These are phyloP conservation scores for Gomphus bonarii DNA, from an alignment of 1,284 basidiomycete species.

Conservation along the genomic window DNA sequence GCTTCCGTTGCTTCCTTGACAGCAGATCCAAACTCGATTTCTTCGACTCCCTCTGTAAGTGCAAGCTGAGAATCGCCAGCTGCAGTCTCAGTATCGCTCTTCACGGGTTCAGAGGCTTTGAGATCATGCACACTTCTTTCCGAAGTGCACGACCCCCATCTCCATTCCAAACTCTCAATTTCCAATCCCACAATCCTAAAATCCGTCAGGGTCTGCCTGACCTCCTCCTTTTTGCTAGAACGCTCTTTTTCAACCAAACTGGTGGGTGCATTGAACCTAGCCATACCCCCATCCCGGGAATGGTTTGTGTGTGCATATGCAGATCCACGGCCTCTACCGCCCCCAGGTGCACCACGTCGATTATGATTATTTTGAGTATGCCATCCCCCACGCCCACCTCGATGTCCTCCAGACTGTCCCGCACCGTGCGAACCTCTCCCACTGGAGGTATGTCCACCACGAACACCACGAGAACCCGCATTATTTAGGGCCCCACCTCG, in stretches of 20 bases:
- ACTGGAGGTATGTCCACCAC: conserved; percentile 27
- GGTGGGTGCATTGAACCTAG: conserved; percentile 29
- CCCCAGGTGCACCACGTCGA: conserved; percentile 18
- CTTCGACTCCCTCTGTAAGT: conserved; percentile 12
- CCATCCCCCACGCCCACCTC: conserved; percentile 23
- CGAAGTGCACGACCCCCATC: conserved; percentile 48
- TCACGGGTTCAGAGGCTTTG: conserved; percentile 23
- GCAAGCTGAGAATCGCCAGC: conserved; percentile 14
- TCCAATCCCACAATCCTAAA: conserved; percentile 90
- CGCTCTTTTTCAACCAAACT: conserved; percentile 8
- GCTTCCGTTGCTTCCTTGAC: conserved; percentile 15
- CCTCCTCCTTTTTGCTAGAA: conserved; percentile 66
- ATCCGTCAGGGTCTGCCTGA: conserved; percentile 83
- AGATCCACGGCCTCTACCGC: conserved; percentile 34
- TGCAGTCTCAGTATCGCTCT: conserved; percentile 31
- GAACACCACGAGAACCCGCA: conserved; percentile 23
- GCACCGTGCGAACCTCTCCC: conserved; percentile 32
- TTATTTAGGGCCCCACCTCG: conserved; percentile 17
- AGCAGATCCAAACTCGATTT: conserved; percentile 20
- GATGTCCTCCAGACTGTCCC: conserved; percentile 31
- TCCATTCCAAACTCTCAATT: conserved; percentile 64
- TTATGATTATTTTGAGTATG: conserved; percentile 33
- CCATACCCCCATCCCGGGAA: conserved; percentile 36
- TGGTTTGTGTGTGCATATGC: conserved; percentile 5
- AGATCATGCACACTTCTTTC: conserved; percentile 16